Conservation (phyloP, 306 rosid genomes). For the Medicago arabica region DNA sequence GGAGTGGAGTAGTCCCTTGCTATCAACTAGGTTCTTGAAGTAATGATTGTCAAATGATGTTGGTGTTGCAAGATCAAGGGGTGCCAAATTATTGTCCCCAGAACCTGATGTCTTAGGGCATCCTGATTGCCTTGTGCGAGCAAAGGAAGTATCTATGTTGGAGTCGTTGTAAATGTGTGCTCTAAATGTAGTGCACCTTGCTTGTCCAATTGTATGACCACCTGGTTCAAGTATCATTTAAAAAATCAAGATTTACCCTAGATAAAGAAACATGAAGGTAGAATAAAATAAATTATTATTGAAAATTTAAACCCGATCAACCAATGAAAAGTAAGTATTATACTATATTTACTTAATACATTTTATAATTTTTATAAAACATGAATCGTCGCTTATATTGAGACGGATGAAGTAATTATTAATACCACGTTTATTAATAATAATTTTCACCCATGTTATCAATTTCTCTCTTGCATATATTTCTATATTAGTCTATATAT, state of each 20-base stretch:
- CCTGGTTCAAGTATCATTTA: slow-evolving; percentile 47
- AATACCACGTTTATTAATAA: too few species aligned
- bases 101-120: slow-evolving; percentile 71
- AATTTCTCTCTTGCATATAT: too few species aligned
- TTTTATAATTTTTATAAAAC: too few species aligned
- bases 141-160: slow-evolving; percentile 60
- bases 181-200: slow-evolving; percentile 76
- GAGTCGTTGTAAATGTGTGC: slow-evolving; percentile 66
- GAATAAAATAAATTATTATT: too few species aligned
- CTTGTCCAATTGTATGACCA: slow-evolving; percentile 83
- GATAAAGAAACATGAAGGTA: too few species aligned
- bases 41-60: slow-evolving; percentile 70
- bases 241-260: neutral
- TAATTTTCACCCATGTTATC: too few species aligned
- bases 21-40: slow-evolving; percentile 67
- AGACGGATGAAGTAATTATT: too few species aligned
- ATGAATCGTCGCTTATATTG: too few species aligned
- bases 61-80: slow-evolving; percentile 71
- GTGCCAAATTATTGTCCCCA: slow-evolving; percentile 88
- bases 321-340: too few species aligned
- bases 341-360: too few species aligned
- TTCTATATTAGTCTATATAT: too few species aligned
- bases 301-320: too few species aligned
- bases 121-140: slow-evolving; percentile 53
- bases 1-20: slow-evolving; percentile 81